A percentile compares a stretch with the other conserved stretches of the same genome.
phyloP scores from a whole-genome alignment of 345 rosid genomes.

The Ceriops decandra region DNA sequence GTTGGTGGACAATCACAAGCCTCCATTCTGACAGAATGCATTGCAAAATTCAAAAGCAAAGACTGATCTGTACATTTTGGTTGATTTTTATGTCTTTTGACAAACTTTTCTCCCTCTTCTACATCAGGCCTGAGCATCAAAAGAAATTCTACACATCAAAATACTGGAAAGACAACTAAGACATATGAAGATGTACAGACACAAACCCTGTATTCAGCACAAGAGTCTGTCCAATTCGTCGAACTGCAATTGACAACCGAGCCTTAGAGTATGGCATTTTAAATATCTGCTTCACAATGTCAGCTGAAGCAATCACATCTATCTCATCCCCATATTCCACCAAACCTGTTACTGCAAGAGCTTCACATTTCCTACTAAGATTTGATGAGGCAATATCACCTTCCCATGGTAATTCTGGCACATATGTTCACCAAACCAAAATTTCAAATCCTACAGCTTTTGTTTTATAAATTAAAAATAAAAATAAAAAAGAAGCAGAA shows the following conservation, averaged over 20 bases:
- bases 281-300: constrained; percentile 89
- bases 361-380: constrained; percentile 74
- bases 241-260: constrained; percentile 87
- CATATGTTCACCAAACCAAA: constrained; percentile 17
- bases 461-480: neutral
- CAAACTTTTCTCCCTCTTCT: constrained; percentile 86
- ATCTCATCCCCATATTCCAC: constrained; percentile 94
- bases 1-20: constrained; percentile 94
- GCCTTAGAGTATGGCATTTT: constrained; percentile 95
- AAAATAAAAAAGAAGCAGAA: neutral
- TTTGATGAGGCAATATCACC: constrained; percentile 59
- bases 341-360: constrained; percentile 91
- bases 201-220: constrained; percentile 80
- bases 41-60: constrained; percentile 85
- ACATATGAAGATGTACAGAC: neutral
- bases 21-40: constrained; percentile 98
- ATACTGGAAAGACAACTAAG: constrained; percentile 1
- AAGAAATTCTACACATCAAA: constrained; percentile 12
- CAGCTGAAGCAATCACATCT: constrained; percentile 85
- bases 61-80: constrained; percentile 82
- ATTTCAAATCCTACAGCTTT: constrained; percentile 2
- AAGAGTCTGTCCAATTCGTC: constrained; percentile 86
- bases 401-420: constrained; percentile 66
- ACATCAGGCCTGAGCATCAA: constrained; percentile 67
- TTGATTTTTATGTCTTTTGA: constrained; percentile 70